Conservation (phyloP, 768 basidiomycete species). For the Lactifluus hygrophoroides region DNA sequence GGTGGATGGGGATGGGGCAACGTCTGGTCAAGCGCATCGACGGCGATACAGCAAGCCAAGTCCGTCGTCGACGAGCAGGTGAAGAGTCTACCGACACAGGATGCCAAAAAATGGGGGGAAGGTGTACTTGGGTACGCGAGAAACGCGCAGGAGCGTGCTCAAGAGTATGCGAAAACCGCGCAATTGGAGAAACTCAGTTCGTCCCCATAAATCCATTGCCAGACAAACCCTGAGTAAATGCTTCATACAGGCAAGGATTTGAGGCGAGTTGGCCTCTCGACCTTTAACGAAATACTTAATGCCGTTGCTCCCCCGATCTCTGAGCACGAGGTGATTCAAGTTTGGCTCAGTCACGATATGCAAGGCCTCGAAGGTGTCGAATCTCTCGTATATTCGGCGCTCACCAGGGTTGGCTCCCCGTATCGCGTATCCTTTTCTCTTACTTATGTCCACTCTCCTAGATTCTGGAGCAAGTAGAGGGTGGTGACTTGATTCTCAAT, state of each 20-base stretch:
- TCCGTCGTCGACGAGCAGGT: slow-evolving; percentile 90
- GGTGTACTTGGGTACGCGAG: slow-evolving; percentile 82
- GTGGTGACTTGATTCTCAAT: slow-evolving; percentile 86
- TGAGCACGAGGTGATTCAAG: slow-evolving; percentile 95
- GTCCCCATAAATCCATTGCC: slow-evolving; percentile 21
- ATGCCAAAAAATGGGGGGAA: slow-evolving; percentile 83
- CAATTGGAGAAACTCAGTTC: slow-evolving; percentile 87
- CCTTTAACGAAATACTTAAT: slow-evolving; percentile 86
- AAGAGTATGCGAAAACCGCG: slow-evolving; percentile 72
- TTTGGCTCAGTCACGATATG: slow-evolving; percentile 96
- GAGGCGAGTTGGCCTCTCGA: slow-evolving; percentile 78
- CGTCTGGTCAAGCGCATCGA: slow-evolving; percentile 83
- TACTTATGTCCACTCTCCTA: slow-evolving; percentile 7
- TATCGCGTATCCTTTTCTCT: not conserved
- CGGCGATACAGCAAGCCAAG: slow-evolving; percentile 80
- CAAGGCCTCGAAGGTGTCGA: slow-evolving; percentile 93
- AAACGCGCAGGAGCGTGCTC: slow-evolving; percentile 31
- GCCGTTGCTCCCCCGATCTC: slow-evolving; percentile 97
- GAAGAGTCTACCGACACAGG: slow-evolving; percentile 76
- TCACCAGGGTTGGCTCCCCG: slow-evolving; percentile 54
- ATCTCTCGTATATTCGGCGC: slow-evolving; percentile 81
- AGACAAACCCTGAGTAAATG: slow-evolving; percentile 12
- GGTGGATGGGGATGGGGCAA: slow-evolving; percentile 75
- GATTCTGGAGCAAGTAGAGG: slow-evolving; percentile 94
- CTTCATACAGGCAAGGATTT: slow-evolving; percentile 70